A percentile compares a stretch with the other conserved stretches of the same genome.
Evolutionary conservation across 495 filamentous ascomycete genomes (phyloP).

Genomic region (Pyronema omphalodes): DNA sequence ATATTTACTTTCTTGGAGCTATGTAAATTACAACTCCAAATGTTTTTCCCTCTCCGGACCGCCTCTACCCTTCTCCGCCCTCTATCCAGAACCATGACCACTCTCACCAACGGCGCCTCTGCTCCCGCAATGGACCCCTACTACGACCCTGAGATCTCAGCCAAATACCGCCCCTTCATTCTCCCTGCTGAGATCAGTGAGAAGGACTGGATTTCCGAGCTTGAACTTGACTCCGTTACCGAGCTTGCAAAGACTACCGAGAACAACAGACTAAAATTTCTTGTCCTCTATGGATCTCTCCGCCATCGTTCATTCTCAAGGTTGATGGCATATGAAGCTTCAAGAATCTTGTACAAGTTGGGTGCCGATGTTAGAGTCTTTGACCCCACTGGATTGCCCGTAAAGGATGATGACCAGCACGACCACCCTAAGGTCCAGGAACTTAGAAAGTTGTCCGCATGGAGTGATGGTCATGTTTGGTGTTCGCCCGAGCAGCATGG

Average conservation of each 20-base stretch:
- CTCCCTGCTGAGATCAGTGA: constrained; percentile 23
- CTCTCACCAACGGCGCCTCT: neutral
- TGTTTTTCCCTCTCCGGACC: no score
- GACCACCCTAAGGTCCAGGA: constrained; percentile 46
- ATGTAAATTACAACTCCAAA: no score
- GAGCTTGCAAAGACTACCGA: constrained; percentile 33
- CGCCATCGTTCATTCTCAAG: constrained; percentile 40
- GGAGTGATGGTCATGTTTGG: constrained; percentile 58
- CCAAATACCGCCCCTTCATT: constrained; percentile 42
- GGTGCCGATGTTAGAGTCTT: constrained; percentile 52
- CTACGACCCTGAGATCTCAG: constrained; percentile 2
- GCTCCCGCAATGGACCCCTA: neutral
- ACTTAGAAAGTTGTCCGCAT: constrained; percentile 40
- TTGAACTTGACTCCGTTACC: constrained; percentile 39
- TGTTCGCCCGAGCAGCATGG: constrained; percentile 54
- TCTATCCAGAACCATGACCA: neutral
- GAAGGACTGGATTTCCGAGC: constrained; percentile 36
- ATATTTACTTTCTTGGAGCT: no score
- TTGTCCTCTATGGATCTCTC: constrained; percentile 47
- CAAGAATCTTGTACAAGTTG: constrained; percentile 44
- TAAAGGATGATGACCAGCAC: constrained; percentile 43
- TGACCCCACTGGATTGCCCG: constrained; percentile 40
- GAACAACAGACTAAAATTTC: constrained; percentile 34
- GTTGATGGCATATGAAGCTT: constrained; percentile 42
- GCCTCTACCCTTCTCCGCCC: no score